A percentile compares a stretch with the other conserved stretches of the same genome.
Evolutionary conservation across 257 asterid genomes (phyloP).

Genomic region (Solanum chiquidenum): DNA sequence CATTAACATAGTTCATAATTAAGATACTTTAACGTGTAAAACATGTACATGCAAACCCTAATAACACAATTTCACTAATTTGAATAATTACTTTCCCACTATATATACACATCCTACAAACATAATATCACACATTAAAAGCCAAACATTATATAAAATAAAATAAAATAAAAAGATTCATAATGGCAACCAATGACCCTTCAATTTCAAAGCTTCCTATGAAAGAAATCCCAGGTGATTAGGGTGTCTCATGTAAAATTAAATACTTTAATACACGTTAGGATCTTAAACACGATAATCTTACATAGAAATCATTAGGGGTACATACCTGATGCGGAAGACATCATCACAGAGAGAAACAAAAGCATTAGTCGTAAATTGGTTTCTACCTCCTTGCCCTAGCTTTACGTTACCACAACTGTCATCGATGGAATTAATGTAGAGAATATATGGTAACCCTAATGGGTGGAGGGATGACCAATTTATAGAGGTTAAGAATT

Average conservation of each 20-base stretch:
- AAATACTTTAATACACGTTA: too few species aligned
- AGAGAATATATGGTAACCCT: too few species aligned
- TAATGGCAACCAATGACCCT: background rate
- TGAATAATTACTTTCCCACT: background rate
- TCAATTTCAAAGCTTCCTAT: constrained; percentile 17
- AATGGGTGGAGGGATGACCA: too few species aligned
- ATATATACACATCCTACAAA: background rate
- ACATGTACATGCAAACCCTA: background rate
- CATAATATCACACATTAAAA: background rate
- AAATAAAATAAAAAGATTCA: background rate
- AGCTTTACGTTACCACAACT: too few species aligned
- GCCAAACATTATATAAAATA: background rate
- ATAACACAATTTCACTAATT: background rate
- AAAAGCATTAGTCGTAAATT: too few species aligned
- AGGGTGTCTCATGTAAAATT: constrained; percentile 3
- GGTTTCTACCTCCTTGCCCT: too few species aligned
- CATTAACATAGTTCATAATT: background rate
- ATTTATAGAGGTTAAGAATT: too few species aligned
- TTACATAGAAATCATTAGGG: too few species aligned
- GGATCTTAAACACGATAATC: too few species aligned
- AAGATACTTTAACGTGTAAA: background rate
- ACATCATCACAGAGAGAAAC: too few species aligned
- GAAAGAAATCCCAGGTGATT: constrained; percentile 35
- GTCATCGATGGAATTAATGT: too few species aligned
- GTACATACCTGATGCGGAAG: too few species aligned